Evolutionary conservation across 371 early-diverging fungal genomes (phyloP), one percentile per base, ranked within the genome.

Genomic region (Mucor circinelloides): DNA sequence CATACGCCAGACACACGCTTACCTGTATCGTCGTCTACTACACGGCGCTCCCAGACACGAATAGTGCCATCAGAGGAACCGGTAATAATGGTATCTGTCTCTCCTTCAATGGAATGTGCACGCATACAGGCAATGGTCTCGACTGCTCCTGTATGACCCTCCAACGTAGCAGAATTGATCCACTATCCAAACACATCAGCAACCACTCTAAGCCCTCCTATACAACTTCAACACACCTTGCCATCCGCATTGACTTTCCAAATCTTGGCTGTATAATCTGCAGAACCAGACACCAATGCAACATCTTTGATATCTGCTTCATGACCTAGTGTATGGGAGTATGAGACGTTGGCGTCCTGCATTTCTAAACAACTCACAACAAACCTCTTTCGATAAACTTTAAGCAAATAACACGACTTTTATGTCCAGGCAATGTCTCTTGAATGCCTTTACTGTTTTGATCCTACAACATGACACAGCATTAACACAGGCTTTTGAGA

Each of bases 41-140:
- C 70, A 27, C 66, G 76, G 21, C 87, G 81, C 61, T 89, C 83
- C 94, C 94, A 94, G 21, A 95, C 72, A 60, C 82, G 79, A 61
- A 93, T 88, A 1, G 91, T 89, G 3, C 94, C 94, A 79, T 96
- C 96, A 0, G 92, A 89, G 3, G 92, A 86, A n/a, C 91, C 91
- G 13, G 95, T 90, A 7, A 84, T 92, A 32, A 94, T 77, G 36
- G 91, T 34, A 73, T 93, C 90, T 15, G 68, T 71, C 19, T 73
- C 67, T 13, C 50, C 66, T 3, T 67, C 56, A 57, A 81, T 78
- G 2, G 77, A 72, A 42, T 67, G 74, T n/a, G 86, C 82, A 63
- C 84, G 77, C 52, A 87, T 64, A 52, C 85, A 87, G 1, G 87
- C 93, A 36, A 94, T 64, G 1, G 92, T 85, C 44, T 86, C 85